These are phyloP conservation scores for Aspergillus cavernicola DNA, from an alignment of 495 filamentous ascomycete genomes.

Conservation along the genomic window DNA sequence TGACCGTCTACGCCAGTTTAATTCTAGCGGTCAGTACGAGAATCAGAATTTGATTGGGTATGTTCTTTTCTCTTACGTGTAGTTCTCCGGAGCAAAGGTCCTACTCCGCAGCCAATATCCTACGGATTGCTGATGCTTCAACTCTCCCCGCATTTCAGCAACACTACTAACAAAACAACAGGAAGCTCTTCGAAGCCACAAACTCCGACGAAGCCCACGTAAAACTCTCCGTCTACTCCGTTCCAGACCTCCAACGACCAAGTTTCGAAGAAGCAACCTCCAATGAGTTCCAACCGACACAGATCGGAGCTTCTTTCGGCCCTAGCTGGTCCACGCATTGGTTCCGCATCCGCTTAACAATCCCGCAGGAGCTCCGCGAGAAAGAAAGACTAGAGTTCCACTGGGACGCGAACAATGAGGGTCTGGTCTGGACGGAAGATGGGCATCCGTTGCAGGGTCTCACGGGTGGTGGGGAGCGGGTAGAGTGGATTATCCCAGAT, in stretches of 20 bases:
- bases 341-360: conserved; percentile 77
- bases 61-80: conserved; percentile 14
- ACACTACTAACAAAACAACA: conserved; percentile 21
- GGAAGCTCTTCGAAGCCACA: conserved; percentile 72
- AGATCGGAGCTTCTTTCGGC: conserved; percentile 76
- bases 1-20: conserved; percentile 79
- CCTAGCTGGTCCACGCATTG: conserved; percentile 99
- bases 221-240: conserved; percentile 82
- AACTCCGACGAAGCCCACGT: conserved; percentile 70
- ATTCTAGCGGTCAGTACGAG: conserved; percentile 74
- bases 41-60: conserved; percentile 69
- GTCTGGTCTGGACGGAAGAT: conserved; percentile 82
- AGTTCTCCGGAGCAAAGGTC: too few relatives aligned
- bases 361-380: conserved; percentile 66
- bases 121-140: too few relatives aligned
- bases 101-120: too few relatives aligned
- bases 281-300: conserved; percentile 71
- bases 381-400: conserved; percentile 85
- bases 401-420: conserved; percentile 93
- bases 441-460: conserved; percentile 88
- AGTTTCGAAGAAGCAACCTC: conserved; percentile 86
- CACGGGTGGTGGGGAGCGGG: conserved; percentile 85
- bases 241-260: conserved; percentile 72
- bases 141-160: too few relatives aligned
- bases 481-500: conserved; percentile 85